Evolutionary conservation across 257 asterid genomes (phyloP).

Genomic region (Buddleja alternifolia): DNA sequence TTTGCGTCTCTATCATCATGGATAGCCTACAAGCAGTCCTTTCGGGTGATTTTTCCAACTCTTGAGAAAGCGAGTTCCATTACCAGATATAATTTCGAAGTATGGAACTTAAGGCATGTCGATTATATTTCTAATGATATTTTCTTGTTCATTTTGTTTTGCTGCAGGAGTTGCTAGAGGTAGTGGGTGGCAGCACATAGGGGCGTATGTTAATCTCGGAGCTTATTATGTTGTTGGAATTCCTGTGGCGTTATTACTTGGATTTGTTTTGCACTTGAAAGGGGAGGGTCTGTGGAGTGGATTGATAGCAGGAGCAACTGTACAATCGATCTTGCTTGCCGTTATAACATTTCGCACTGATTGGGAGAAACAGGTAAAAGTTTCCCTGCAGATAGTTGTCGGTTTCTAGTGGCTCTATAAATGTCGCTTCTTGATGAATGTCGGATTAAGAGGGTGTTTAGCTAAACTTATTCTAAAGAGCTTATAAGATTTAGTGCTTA

Average conservation of each 20-base stretch:
- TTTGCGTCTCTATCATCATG: constrained; percentile 43
- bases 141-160: not conserved
- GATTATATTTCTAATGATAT: no score
- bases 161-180: constrained; percentile 54
- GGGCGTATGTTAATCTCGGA: constrained; percentile 64
- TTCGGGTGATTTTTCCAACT: constrained; percentile 30
- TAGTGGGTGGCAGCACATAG: constrained; percentile 35
- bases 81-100: no score
- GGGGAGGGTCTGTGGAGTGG: constrained; percentile 62
- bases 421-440: no score
- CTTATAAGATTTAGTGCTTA: no score
- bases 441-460: not conserved
- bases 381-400: no score
- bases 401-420: no score
- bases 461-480: not conserved
- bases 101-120: no score
- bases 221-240: constrained; percentile 52
- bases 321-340: constrained; percentile 41
- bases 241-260: constrained; percentile 46
- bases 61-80: not conserved
- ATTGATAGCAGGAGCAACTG: constrained; percentile 45
- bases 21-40: constrained; percentile 49
- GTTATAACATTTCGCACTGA: constrained; percentile 40
- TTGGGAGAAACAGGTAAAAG: constrained; percentile 51
- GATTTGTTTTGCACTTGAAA: constrained; percentile 44